These are phyloP conservation scores for Ascochyta pisi DNA, from an alignment of 2,329 filamentous ascomycete species.

Conservation along the genomic window DNA sequence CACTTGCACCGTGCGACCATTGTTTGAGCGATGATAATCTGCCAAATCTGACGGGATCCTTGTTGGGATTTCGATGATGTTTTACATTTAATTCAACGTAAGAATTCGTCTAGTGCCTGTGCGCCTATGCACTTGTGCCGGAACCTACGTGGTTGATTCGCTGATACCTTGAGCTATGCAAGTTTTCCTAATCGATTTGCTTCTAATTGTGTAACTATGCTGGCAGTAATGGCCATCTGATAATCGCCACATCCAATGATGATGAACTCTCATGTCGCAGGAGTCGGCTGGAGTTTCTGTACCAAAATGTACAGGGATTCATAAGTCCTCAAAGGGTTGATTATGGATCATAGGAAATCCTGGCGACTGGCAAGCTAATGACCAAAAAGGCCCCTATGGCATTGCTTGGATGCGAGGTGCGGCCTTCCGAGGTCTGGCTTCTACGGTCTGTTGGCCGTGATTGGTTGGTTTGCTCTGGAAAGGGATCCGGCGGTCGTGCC, in stretches of 20 bases:
- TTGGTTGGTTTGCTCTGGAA: slow-evolving; percentile 1
- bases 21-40: slow-evolving; percentile 12
- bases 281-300: not conserved
- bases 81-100: slow-evolving; percentile 6
- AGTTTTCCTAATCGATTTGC: slow-evolving; percentile 2
- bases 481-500: slow-evolving; percentile 1
- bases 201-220: slow-evolving; percentile 1
- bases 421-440: slow-evolving; percentile 6
- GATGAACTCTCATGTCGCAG: slow-evolving; percentile 3
- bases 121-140: slow-evolving; percentile 1
- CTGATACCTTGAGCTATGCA: not conserved
- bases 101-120: not conserved
- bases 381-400: not conserved
- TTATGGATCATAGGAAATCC: slow-evolving; percentile 7
- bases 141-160: not conserved
- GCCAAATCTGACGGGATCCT: not conserved
- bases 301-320: not conserved
- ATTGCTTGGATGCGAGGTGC: slow-evolving; percentile 6
- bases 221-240: not conserved
- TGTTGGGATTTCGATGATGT: slow-evolving; percentile 1
- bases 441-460: not conserved
- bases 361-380: not conserved
- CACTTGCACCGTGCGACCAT: slow-evolving; percentile 14
- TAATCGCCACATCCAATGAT: slow-evolving; percentile 1
- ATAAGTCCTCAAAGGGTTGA: not conserved